Evolutionary conservation across 2,329 filamentous ascomycete species (phyloP).

Genomic region (Akanthomyces muscarius): DNA sequence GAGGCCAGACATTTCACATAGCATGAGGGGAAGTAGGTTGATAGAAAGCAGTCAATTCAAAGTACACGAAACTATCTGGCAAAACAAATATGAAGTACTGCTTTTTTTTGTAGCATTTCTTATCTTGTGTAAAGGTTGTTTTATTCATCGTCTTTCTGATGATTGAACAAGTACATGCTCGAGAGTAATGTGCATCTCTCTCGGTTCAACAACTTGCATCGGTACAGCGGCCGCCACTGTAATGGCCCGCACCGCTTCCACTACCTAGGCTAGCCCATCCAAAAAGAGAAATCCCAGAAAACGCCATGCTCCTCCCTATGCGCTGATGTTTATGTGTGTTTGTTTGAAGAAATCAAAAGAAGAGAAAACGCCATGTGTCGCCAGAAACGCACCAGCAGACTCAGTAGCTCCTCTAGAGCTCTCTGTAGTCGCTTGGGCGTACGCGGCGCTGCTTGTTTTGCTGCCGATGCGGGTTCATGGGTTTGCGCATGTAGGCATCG

Average conservation of each 20-base stretch:
- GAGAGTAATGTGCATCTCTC: slow-evolving; percentile 8
- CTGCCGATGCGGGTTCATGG: slow-evolving; percentile 89
- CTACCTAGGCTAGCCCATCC: not conserved
- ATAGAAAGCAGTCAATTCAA: slow-evolving; percentile 6
- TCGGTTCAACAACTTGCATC: not conserved
- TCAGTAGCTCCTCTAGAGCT: slow-evolving; percentile 46
- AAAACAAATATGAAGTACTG: not conserved
- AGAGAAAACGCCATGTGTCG: not conserved
- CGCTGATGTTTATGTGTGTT: not conserved
- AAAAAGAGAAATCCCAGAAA: not conserved
- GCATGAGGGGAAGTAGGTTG: not conserved
- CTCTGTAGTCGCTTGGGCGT: slow-evolving; percentile 85
- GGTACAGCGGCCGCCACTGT: not conserved
- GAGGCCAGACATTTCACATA: not conserved
- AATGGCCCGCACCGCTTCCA: not conserved
- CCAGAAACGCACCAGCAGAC: not conserved
- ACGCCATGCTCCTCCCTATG: slow-evolving; percentile 10
- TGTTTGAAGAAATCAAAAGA: not conserved
- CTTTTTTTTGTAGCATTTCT: not conserved
- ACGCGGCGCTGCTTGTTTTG: slow-evolving; percentile 75
- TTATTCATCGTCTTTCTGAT: not conserved
- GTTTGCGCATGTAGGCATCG: slow-evolving; percentile 91
- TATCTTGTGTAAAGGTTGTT: not conserved
- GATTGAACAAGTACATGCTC: not conserved
- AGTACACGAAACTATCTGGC: not conserved